Base-by-base conservation (phyloP, 768 basidiomycete genomes). In the Hebeloma cylindrosporum region DNA sequence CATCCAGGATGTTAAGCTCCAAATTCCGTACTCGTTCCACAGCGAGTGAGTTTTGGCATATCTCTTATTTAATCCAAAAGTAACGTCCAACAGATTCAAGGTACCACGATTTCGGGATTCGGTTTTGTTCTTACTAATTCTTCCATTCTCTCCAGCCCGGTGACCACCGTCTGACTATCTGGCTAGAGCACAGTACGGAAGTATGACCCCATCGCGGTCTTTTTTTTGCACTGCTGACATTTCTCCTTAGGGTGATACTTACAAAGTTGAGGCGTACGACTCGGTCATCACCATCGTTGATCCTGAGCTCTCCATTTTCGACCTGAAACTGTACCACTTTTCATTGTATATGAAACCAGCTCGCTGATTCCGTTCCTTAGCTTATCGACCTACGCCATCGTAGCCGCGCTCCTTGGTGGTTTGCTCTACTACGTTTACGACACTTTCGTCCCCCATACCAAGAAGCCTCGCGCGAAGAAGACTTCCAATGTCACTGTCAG, bases 211-310 rank as follows among this genome's bases (percentile, higher is more conserved):
- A n/a, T 10, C n/a, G 17, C 22, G 20, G 21, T 9, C 25, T 32
- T 25, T 1, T 22, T 25, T 37, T 40, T 21, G 25, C 8, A 45
- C n/a, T 26, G 39, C 35, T 41, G 40, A 22, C 17, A 21, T 33
- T 52, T 25, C 28, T 39, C 5, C 11, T 25, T 3, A 7, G 17
- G 61, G 74, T 33, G 57, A 72, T 35, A 77, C 66, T 44, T 76
- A 76, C 59, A 85, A 77, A n/a, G 73, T 83, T 32, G 70, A 74
- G 3, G 89, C 82, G 0, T 90, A 80, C 56, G 87, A 92, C 54
- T 81, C 83, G 0, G 71, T 90, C 37, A 77, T 93, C 38, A 83
- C 80, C 5, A 71, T 93, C 25, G 86, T 92, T 27, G 89, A 93
- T 60, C 88, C 90, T 13, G 83, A 85, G 46, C 58, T 77, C 28